Conservation (phyloP, 2,329 filamentous ascomycete species). For the Botrytis byssoidea region DNA sequence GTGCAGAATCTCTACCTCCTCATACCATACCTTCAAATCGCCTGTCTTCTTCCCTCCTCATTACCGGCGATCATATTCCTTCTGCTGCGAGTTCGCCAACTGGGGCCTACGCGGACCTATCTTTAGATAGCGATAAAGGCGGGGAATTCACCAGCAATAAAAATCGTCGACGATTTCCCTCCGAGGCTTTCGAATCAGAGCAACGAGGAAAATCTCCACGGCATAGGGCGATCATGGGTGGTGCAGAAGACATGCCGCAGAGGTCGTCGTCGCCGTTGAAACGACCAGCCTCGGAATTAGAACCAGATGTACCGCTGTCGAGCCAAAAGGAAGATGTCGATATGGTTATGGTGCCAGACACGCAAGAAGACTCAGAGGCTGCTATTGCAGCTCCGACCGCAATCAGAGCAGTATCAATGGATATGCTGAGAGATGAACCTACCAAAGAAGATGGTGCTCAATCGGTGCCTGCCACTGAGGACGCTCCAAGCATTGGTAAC, state of each 20-base stretch:
- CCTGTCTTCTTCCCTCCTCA: constrained; percentile 43
- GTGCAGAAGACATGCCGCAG: constrained; percentile 55
- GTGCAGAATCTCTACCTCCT: constrained; percentile 45
- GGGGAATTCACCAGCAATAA: constrained; percentile 35
- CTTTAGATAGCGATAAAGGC: constrained; percentile 55
- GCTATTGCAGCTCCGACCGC: constrained; percentile 17
- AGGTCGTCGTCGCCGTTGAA: constrained; percentile 65
- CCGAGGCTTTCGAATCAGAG: constrained; percentile 35
- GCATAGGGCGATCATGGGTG: constrained; percentile 58
- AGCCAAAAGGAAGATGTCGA: constrained; percentile 39
- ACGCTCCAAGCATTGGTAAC: constrained; percentile 18
- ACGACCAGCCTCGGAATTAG: constrained; percentile 51
- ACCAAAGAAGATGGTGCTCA: constrained; percentile 11
- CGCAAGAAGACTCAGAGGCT: constrained; percentile 19
- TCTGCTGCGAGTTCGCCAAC: constrained; percentile 59
- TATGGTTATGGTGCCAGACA: constrained; percentile 34
- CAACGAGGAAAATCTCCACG: constrained; percentile 51
- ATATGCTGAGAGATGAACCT: constrained; percentile 30
- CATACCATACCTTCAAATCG: constrained; percentile 49
- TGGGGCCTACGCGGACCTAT: constrained; percentile 56
- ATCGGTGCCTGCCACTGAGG: constrained; percentile 3
- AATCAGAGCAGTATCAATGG: constrained; percentile 29
- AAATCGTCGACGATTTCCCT: constrained; percentile 38
- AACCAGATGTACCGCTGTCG: constrained; percentile 30
- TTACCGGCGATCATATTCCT: constrained; percentile 50